Evolutionary conservation across 1,284 basidiomycete species (phyloP).

Genomic region (Irpex lacteus): DNA sequence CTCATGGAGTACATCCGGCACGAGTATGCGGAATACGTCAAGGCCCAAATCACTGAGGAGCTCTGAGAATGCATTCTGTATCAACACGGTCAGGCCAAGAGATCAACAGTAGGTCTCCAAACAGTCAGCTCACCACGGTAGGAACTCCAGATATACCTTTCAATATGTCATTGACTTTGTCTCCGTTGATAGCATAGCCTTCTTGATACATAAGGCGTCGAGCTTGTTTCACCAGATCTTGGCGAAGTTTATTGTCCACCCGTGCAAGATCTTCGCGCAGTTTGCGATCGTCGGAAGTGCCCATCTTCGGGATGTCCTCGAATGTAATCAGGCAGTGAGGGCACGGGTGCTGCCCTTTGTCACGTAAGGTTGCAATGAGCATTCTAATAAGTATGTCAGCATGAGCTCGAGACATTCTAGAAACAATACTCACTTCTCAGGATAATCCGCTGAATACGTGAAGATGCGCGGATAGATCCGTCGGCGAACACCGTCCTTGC

Average conservation of each 20-base stretch:
- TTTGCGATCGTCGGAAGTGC: not conserved
- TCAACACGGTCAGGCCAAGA: not conserved
- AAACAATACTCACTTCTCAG: slow-evolving; percentile 18
- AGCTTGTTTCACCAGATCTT: not conserved
- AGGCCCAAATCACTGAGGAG: not conserved
- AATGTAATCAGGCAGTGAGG: not conserved
- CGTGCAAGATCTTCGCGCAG: not conserved
- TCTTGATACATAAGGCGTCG: not conserved
- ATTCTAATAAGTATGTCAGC: not conserved
- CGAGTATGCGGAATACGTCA: slow-evolving; percentile 20
- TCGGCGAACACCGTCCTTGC: slow-evolving; percentile 16
- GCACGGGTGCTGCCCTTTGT: not conserved
- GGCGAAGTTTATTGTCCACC: not conserved
- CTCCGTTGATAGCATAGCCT: not conserved
- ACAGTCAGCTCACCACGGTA: not conserved
- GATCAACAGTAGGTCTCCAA: no score
- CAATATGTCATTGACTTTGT: not conserved
- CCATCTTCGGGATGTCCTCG: not conserved
- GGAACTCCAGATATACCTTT: not conserved
- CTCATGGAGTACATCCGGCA: slow-evolving; percentile 27
- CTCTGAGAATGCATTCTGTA: not conserved
- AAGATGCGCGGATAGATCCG: slow-evolving; percentile 20
- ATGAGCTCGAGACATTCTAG: not conserved
- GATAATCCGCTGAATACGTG: slow-evolving; percentile 32
- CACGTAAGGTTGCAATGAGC: not conserved